Conservation (phyloP, 768 basidiomycete species). For the Leccinum incarnatum region DNA sequence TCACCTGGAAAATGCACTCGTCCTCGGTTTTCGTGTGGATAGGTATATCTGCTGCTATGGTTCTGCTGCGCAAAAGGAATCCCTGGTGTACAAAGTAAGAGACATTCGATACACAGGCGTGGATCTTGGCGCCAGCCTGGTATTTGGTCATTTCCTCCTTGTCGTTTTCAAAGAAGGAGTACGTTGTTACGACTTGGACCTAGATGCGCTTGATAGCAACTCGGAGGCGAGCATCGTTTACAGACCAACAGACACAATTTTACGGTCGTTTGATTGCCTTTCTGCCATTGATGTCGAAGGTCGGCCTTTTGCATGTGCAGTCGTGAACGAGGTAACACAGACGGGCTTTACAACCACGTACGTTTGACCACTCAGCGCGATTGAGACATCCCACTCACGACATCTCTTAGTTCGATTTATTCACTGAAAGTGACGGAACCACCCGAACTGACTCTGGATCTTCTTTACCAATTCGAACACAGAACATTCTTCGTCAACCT, state of each 20-base stretch:
- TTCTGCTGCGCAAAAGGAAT: not conserved
- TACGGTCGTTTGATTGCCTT: slow-evolving; percentile 7
- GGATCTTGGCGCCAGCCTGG: not conserved
- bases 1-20: slow-evolving; percentile 14
- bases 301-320: slow-evolving; percentile 15
- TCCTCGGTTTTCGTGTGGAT: slow-evolving; percentile 9
- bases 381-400: not conserved
- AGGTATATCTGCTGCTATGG: slow-evolving; percentile 1
- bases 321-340: slow-evolving; percentile 2
- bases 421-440: slow-evolving; percentile 1
- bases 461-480: slow-evolving; percentile 14
- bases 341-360: not conserved
- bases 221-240: slow-evolving; percentile 9
- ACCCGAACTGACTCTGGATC: slow-evolving; percentile 7
- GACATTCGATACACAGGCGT: slow-evolving; percentile 7
- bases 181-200: slow-evolving; percentile 15
- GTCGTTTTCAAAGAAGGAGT: slow-evolving; percentile 12
- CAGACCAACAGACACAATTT: not conserved
- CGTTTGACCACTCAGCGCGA: not conserved
- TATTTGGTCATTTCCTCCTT: slow-evolving; percentile 18
- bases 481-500: not conserved
- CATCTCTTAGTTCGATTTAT: slow-evolving; percentile 7
- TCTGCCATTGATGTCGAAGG: slow-evolving; percentile 14
- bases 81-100: not conserved
- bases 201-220: not conserved